Evolutionary conservation across 129 eudicot genomes (phyloP).

Genomic region (Helianthus tuberosus): DNA sequence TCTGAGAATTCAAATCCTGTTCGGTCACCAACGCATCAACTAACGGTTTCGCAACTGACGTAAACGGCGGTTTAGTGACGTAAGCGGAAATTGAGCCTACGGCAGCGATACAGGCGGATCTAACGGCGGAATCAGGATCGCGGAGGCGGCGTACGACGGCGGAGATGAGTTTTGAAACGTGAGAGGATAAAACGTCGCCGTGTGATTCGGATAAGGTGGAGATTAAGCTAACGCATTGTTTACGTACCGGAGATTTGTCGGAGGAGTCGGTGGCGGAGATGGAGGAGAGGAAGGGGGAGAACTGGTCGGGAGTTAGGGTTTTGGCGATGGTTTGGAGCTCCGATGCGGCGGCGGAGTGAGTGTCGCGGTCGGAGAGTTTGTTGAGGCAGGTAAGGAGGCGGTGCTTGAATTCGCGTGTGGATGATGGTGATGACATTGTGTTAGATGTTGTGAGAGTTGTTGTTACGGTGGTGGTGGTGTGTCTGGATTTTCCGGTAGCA

Average conservation of each 20-base stretch:
- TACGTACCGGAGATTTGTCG: conserved; percentile 70
- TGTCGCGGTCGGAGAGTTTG: conserved; percentile 84
- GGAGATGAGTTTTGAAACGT: conserved; percentile 64
- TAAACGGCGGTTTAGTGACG: conserved; percentile 56
- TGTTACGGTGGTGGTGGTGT: conserved; percentile 48
- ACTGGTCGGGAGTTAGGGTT: conserved; percentile 44
- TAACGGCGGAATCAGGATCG: conserved; percentile 68
- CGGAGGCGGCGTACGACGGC: conserved; percentile 77
- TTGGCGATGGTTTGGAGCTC: conserved; percentile 75
- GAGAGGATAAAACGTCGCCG: conserved; percentile 58
- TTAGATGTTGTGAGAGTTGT: not conserved
- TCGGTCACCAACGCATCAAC: conserved; percentile 76
- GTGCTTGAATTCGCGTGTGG: conserved; percentile 72
- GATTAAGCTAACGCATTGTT: conserved; percentile 63
- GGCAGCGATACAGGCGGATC: conserved; percentile 72
- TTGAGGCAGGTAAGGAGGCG: conserved; percentile 72
- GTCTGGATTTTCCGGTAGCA: conserved; percentile 58
- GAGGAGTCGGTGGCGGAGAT: conserved; percentile 71
- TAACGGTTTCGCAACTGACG: conserved; percentile 56
- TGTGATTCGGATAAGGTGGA: conserved; percentile 63
- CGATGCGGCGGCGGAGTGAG: conserved; percentile 71
- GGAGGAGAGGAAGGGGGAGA: conserved; percentile 69
- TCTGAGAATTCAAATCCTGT: conserved; percentile 72
- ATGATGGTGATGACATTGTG: conserved; percentile 42
- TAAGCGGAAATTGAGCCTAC: conserved; percentile 53